A percentile compares a stretch with the other conserved stretches of the same genome.
Conservation (phyloP, 2,329 filamentous ascomycete species). For the Leptosphaerulina australis region DNA sequence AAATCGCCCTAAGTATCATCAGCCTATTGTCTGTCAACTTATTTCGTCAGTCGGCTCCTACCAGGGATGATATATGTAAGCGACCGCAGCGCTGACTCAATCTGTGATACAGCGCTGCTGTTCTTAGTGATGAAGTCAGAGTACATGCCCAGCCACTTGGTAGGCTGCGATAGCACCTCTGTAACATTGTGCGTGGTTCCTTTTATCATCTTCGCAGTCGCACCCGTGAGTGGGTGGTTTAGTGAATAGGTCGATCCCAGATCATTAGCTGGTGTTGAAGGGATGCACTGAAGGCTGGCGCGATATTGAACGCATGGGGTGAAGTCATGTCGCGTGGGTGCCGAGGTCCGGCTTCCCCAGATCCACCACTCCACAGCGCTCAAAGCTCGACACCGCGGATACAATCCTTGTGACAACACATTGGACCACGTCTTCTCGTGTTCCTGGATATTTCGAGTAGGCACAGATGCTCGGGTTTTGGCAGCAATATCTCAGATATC, state of each 20-base stretch:
- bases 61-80: conserved; percentile 96
- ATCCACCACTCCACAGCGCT: conserved; percentile 3
- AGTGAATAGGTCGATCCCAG: conserved; percentile 9
- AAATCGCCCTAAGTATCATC: conserved; percentile 68
- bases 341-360: conserved; percentile 41
- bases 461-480: not conserved
- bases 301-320: conserved; percentile 26
- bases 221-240: conserved; percentile 27
- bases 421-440: not conserved
- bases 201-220: conserved; percentile 42
- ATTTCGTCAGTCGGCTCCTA: conserved; percentile 34
- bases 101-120: conserved; percentile 88
- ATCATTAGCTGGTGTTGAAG: conserved; percentile 23
- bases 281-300: conserved; percentile 26
- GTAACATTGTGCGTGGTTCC: conserved; percentile 50
- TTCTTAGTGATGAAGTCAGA: conserved; percentile 95
- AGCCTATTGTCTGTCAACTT: conserved; percentile 16
- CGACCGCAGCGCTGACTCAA: conserved; percentile 90
- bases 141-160: conserved; percentile 73
- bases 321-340: conserved; percentile 38
- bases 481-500: not conserved
- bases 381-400: conserved; percentile 3
- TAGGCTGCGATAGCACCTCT: conserved; percentile 63
- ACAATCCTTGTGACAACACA: conserved; percentile 5
- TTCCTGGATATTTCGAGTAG: not conserved